Percentiles rank a stretch among this genome's conserved stretches.
These are phyloP conservation scores for Asterophora lycoperdoides DNA, from an alignment of 768 basidiomycete species.

Conservation along the genomic window DNA sequence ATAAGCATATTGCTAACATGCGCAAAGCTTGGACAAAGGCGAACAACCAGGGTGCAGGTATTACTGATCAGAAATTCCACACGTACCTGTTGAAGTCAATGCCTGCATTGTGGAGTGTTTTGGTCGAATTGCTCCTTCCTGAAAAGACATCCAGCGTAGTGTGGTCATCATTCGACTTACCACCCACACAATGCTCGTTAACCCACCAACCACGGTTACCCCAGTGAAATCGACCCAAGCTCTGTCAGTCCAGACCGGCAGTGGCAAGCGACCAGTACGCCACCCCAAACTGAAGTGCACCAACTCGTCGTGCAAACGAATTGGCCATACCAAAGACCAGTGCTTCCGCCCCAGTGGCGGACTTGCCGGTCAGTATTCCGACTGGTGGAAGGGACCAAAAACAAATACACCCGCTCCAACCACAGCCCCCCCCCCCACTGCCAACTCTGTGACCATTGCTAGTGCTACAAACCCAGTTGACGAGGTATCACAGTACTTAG, in stretches of 20 bases:
- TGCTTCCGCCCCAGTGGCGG: no score
- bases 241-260: no score
- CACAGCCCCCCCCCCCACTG: background rate
- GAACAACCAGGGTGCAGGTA: background rate
- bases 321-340: no score
- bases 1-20: background rate
- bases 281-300: no score
- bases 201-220: background rate
- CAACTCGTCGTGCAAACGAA: background rate
- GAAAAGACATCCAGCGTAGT: background rate
- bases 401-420: background rate
- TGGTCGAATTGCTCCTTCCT: background rate
- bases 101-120: background rate
- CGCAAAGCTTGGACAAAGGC: background rate
- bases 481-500: background rate
- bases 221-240: background rate
- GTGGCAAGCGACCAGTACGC: no score
- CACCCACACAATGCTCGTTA: background rate
- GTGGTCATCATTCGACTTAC: slow-evolving; percentile 1
- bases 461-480: background rate
- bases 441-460: background rate
- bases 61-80: no score
- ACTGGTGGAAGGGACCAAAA: no score
- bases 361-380: no score
- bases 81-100: no score